Evolutionary conservation across 768 basidiomycete species (phyloP).

Genomic region (Russula sp.): DNA sequence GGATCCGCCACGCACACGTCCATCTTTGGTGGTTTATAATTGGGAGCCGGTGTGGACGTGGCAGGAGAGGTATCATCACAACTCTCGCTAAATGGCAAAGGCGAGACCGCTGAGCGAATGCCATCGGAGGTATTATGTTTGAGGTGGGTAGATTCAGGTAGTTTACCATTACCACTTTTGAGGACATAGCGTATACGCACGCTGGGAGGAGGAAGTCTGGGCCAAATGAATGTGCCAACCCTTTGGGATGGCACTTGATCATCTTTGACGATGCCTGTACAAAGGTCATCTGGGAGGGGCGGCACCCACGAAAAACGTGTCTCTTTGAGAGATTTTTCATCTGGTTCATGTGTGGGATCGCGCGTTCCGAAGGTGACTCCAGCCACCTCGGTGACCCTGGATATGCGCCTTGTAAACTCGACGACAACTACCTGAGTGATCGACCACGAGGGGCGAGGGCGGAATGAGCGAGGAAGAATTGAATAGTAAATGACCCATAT

Average conservation of each 20-base stretch:
- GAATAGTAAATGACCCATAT: conserved; percentile 39
- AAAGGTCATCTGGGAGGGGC: conserved; percentile 33
- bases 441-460: conserved; percentile 46
- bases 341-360: conserved; percentile 36
- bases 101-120: neutral
- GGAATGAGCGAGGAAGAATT: conserved; percentile 35
- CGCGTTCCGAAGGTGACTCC: conserved; percentile 49
- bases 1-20: conserved; percentile 5
- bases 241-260: conserved; percentile 34
- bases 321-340: conserved; percentile 31
- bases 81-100: neutral
- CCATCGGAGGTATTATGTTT: neutral
- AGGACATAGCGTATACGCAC: neutral
- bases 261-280: conserved; percentile 38
- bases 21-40: neutral
- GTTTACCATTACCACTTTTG: neutral
- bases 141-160: neutral
- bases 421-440: conserved; percentile 43
- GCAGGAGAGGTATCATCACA: neutral
- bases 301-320: conserved; percentile 45
- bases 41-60: neutral
- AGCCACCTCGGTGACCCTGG: conserved; percentile 47
- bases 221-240: conserved; percentile 46
- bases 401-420: conserved; percentile 46
- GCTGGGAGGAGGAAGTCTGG: conserved; percentile 28